These are phyloP conservation scores for Pterocarpus macrocarpus DNA, from an alignment of 306 rosid species.

Conservation along the genomic window DNA sequence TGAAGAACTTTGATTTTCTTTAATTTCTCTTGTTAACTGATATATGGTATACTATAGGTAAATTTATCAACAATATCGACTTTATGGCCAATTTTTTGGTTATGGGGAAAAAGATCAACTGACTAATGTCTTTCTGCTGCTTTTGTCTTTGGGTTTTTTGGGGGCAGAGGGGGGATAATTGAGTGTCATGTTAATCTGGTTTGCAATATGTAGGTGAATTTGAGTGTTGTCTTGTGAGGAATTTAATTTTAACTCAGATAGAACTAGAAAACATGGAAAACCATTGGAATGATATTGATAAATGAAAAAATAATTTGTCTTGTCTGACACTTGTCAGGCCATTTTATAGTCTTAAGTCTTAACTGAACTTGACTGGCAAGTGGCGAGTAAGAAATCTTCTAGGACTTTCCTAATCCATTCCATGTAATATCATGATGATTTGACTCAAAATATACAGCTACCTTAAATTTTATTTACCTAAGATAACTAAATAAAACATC, in stretches of 20 bases:
- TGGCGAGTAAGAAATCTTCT: not conserved
- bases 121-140: no score
- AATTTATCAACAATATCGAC: slow-evolving; percentile 3
- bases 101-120: slow-evolving; percentile 16
- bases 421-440: no score
- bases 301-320: not conserved
- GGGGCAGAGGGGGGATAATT: not conserved
- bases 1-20: slow-evolving; percentile 28
- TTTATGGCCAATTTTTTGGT: slow-evolving; percentile 16
- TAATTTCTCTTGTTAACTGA: slow-evolving; percentile 13
- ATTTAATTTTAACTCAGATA: not conserved
- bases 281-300: not conserved
- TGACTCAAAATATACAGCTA: no score
- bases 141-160: not conserved
- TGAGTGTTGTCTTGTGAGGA: not conserved
- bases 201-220: not conserved
- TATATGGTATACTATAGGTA: not conserved
- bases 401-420: not conserved
- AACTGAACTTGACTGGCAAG: not conserved
- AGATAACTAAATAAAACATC: no score
- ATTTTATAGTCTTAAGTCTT: slow-evolving; percentile 26
- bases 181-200: not conserved
- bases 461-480: no score
- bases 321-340: not conserved
- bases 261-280: slow-evolving; percentile 1